A percentile compares a stretch with the other conserved stretches of the same genome.
phyloP scores from a whole-genome alignment of 1,284 basidiomycete species.

The Boletus smithii region DNA sequence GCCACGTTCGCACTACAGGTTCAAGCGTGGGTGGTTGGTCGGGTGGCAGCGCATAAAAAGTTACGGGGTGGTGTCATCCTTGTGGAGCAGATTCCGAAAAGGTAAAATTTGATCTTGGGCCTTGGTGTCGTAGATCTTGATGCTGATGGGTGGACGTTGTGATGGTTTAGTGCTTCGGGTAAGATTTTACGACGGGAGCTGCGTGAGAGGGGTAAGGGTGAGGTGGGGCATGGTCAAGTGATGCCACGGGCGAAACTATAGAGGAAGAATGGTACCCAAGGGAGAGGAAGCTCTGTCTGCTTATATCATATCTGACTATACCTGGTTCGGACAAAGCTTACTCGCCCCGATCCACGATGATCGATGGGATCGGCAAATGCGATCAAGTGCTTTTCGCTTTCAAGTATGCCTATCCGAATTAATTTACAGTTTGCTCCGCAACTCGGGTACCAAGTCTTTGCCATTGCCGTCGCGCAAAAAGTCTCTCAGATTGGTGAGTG shows the following conservation, averaged over 20 bases:
- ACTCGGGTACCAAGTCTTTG: constrained; percentile 64
- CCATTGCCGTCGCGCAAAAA: constrained; percentile 63
- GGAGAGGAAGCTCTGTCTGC: not conserved
- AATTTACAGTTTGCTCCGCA: constrained; percentile 35
- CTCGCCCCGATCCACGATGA: not conserved
- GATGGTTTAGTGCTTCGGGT: constrained; percentile 53
- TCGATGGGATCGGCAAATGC: not conserved
- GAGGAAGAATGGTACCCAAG: too few species aligned
- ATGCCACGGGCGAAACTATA: constrained; percentile 12
- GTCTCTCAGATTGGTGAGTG: constrained; percentile 67
- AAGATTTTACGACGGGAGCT: constrained; percentile 68
- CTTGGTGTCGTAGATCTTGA: not conserved
- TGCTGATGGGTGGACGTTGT: not conserved
- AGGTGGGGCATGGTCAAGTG: constrained; percentile 34
- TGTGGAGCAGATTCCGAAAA: constrained; percentile 63
- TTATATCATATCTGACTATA: not conserved
- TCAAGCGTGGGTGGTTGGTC: constrained; percentile 57
- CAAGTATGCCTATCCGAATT: not conserved
- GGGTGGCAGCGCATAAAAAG: constrained; percentile 64
- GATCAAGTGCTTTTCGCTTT: not conserved
- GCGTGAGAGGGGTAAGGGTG: constrained; percentile 54
- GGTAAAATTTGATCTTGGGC: constrained; percentile 36
- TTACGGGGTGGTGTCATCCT: constrained; percentile 62
- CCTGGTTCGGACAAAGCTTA: not conserved
- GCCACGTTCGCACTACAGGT: constrained; percentile 47